Percentiles rank a stretch among this genome's conserved stretches.
Evolutionary conservation across 805 yeast genomes (phyloP).

Genomic region (Ogataea thermomethanolica): DNA sequence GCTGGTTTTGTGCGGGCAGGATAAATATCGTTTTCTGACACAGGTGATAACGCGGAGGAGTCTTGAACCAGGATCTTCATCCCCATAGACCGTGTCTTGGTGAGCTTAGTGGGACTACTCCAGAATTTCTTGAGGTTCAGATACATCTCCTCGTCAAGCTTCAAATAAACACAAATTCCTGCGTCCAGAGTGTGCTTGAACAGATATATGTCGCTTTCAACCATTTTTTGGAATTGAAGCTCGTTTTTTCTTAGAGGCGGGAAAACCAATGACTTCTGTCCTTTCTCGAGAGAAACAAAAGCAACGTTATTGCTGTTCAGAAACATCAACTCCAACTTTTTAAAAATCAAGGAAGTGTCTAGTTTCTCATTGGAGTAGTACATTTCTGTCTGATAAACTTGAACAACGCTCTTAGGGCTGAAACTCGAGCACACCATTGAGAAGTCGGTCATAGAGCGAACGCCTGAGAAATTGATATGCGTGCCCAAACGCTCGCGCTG

Average conservation of each 20-base stretch:
- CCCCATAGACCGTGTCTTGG: slow-evolving; percentile 9
- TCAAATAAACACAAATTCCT: slow-evolving; percentile 17
- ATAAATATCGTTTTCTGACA: not conserved
- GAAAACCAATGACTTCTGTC: slow-evolving; percentile 32
- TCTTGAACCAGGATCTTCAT: slow-evolving; percentile 11
- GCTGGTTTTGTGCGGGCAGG: not conserved
- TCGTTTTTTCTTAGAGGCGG: slow-evolving; percentile 33
- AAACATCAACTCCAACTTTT: slow-evolving; percentile 19
- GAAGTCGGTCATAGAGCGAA: slow-evolving; percentile 24
- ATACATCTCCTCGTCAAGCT: slow-evolving; percentile 7
- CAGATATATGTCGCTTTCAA: slow-evolving; percentile 16
- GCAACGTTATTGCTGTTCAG: slow-evolving; percentile 22
- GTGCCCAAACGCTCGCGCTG: slow-evolving; percentile 20
- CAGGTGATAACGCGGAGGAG: not conserved
- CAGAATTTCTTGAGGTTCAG: slow-evolving; percentile 1
- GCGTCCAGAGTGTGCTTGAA: slow-evolving; percentile 19
- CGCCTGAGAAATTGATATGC: slow-evolving; percentile 17
- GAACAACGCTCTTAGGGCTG: slow-evolving; percentile 6
- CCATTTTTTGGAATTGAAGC: slow-evolving; percentile 20
- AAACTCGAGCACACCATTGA: slow-evolving; percentile 22
- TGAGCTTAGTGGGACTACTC: slow-evolving; percentile 1
- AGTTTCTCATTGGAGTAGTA: slow-evolving; percentile 26
- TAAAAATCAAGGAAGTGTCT: slow-evolving; percentile 22
- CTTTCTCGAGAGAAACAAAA: slow-evolving; percentile 29
- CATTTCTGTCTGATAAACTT: slow-evolving; percentile 19